A percentile compares a stretch with the other conserved stretches of the same genome.
phyloP scores from a whole-genome alignment of 805 yeast species.

The Metschnikowia vanudenii region DNA sequence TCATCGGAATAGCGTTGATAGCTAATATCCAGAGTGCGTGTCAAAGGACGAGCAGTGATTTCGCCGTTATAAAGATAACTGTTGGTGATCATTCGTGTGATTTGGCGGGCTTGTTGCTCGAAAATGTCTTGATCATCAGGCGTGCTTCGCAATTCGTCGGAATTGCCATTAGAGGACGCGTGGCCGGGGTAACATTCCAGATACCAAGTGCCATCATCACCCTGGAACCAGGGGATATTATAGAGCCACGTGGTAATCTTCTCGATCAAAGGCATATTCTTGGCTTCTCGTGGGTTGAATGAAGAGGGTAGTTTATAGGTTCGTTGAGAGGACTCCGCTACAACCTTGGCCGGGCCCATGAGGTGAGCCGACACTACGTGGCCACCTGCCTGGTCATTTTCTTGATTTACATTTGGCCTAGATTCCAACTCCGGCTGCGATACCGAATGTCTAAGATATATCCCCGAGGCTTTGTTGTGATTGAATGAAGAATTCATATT shows the following conservation, averaged over 20 bases:
- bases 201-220: slow-evolving; percentile 21
- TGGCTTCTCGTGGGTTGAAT: slow-evolving; percentile 62
- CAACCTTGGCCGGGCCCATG: slow-evolving; percentile 8
- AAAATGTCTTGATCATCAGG: slow-evolving; percentile 45
- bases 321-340: slow-evolving; percentile 4
- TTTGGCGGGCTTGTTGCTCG: slow-evolving; percentile 52
- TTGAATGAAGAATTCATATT: slow-evolving; percentile 11
- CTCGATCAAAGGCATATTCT: slow-evolving; percentile 64
- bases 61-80: slow-evolving; percentile 19
- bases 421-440: slow-evolving; percentile 12
- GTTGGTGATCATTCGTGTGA: slow-evolving; percentile 37
- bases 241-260: slow-evolving; percentile 66
- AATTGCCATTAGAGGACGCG: slow-evolving; percentile 26
- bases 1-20: slow-evolving; percentile 15
- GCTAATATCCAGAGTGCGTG: slow-evolving; percentile 13
- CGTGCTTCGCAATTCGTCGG: slow-evolving; percentile 14
- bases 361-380: slow-evolving; percentile 11
- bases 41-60: slow-evolving; percentile 17
- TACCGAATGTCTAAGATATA: slow-evolving; percentile 9
- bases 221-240: slow-evolving; percentile 49
- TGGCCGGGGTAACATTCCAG: slow-evolving; percentile 54
- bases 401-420: slow-evolving; percentile 12
- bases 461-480: slow-evolving; percentile 8
- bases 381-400: slow-evolving; percentile 7
- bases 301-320: slow-evolving; percentile 37